These are phyloP conservation scores for Melaleuca quinquenervia DNA, from an alignment of 345 rosid genomes.

Conservation along the genomic window DNA sequence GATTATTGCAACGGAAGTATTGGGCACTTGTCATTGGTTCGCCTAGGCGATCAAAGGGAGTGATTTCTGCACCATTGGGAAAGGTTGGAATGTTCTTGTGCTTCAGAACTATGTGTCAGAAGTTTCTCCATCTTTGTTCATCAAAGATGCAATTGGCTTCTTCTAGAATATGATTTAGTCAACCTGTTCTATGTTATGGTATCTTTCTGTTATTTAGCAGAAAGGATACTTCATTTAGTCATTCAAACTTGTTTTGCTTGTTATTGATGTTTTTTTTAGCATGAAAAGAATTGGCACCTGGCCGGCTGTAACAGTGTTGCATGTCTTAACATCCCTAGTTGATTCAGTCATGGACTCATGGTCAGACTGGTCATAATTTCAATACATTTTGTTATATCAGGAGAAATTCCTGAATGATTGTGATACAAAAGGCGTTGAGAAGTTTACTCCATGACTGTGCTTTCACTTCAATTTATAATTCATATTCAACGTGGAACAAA, in stretches of 20 bases:
- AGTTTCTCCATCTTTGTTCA: not conserved
- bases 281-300: not conserved
- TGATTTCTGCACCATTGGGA: slow-evolving; percentile 64
- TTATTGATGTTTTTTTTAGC: not conserved
- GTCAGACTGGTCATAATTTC: not conserved
- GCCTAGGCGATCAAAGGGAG: slow-evolving; percentile 52
- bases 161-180: not conserved
- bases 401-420: not conserved
- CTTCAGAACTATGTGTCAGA: not conserved
- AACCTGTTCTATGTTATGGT: not conserved
- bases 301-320: not conserved
- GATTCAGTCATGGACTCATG: not conserved
- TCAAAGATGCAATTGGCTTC: not conserved
- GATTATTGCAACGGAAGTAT: slow-evolving; percentile 53
- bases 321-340: not conserved
- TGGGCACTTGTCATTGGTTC: slow-evolving; percentile 86
- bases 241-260: not conserved
- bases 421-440: not conserved
- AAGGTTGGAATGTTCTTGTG: slow-evolving; percentile 39
- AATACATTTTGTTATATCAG: not conserved
- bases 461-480: not conserved
- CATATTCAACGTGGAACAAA: not conserved
- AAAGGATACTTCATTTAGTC: not conserved
- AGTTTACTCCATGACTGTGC: not conserved
- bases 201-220: not conserved